Evolutionary conservation across 768 basidiomycete species (phyloP), one percentile per base, ranked within the genome.

Genomic region (Boletellus ananiceps): DNA sequence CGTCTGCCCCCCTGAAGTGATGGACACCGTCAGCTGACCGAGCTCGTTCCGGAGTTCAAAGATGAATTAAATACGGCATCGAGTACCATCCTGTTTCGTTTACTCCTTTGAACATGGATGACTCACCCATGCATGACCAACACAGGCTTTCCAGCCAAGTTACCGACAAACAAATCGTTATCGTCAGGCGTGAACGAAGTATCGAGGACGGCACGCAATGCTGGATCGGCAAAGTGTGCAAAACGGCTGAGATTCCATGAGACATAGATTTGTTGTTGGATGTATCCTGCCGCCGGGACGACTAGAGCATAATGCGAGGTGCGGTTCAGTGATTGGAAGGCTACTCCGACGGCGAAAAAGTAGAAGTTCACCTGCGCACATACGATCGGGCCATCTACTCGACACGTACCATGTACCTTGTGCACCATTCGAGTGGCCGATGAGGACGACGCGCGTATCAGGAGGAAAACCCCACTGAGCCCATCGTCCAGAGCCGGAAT

Each of bases 361-460:
- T 52, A 11, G n/a, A 53, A 55, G 57, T 68, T 44, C 52, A 84
- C 84, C 81, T 44, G 78, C 84, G 9, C 83, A 57, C 12, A 87
- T 79, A 46, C 77, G 74, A 62, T 94, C 91, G 1, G 93, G 92
- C 65, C 79, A 87, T 54, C 86, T 74, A 21, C 83, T 77, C 13
- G 86, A 81, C n/a, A 87, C 60, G 64, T 91, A 84, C 88, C 90
- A 93, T 2, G 84, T 74, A 0, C 93, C 93, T 66, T 94, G 93
- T 12, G 92, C 93, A 27, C 93, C 93, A 63, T 96, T 96, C 3
- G 92, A 94, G 63, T 96, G 93, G 0, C 93, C 93, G 29, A 93
- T 71, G n/a, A 93, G 60, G 15, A 86, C 69, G 8, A 82, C 78
- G 25, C 71, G 72, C 2, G 75, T 72, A 25, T 71, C 55, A 0